Conservation (phyloP, 495 filamentous ascomycete species). For the Gamarada debralockiae region DNA sequence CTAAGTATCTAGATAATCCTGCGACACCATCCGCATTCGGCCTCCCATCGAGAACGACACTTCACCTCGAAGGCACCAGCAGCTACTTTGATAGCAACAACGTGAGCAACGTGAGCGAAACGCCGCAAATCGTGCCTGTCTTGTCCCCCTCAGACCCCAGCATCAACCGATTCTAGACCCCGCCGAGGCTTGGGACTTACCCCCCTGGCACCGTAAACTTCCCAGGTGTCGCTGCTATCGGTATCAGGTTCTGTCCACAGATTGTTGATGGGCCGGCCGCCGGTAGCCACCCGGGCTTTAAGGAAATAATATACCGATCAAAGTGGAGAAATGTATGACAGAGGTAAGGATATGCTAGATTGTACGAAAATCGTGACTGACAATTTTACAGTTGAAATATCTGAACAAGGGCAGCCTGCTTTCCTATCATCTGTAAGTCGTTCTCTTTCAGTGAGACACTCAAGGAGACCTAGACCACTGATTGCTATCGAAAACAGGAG, state of each 20-base stretch:
- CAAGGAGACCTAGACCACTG: neutral
- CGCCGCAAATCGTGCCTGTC: neutral
- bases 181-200: conserved; percentile 32
- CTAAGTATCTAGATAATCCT: conserved; percentile 1
- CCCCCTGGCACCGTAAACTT: conserved; percentile 38
- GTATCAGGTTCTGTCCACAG: conserved; percentile 34
- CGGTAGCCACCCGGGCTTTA: conserved; percentile 23
- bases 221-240: conserved; percentile 29
- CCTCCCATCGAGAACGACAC: conserved; percentile 15
- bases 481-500: conserved; percentile 29
- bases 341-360: conserved; percentile 8
- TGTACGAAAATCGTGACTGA: neutral
- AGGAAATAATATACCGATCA: conserved; percentile 6
- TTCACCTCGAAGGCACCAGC: conserved; percentile 17
- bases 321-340: conserved; percentile 9
- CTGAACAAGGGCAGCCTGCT: conserved; percentile 21
- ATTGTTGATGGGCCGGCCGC: conserved; percentile 33
- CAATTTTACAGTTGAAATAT: conserved; percentile 19
- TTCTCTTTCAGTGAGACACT: neutral
- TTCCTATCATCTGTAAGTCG: conserved; percentile 24
- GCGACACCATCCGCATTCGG: neutral
- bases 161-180: conserved; percentile 16
- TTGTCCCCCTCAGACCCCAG: neutral
- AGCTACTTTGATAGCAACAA: conserved; percentile 15
- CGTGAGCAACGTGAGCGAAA: neutral